A percentile compares a stretch with the other conserved stretches of the same genome.
These are phyloP conservation scores for Echinochloa phyllopogon DNA, from an alignment of 176 grass and related monocot genomes.

Conservation along the genomic window DNA sequence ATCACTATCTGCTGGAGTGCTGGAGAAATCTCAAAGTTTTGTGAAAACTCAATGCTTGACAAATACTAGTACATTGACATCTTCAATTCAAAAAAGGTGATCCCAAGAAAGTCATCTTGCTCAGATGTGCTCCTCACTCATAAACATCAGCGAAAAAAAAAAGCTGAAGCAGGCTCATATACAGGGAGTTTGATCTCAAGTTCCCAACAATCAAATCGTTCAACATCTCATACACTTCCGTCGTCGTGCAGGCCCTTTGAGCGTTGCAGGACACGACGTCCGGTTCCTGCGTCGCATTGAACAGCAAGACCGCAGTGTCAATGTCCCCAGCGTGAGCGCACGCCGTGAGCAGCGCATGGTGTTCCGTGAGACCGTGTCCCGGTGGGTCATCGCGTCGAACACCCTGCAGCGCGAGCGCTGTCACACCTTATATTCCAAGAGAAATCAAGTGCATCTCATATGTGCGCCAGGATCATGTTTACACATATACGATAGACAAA, in stretches of 20 bases:
- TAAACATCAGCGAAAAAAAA: constrained; percentile 45
- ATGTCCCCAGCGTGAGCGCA: constrained; percentile 44
- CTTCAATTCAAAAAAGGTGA: background rate
- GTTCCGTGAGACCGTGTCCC: constrained; percentile 77
- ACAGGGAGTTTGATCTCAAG: constrained; percentile 59
- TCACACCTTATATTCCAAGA: no score
- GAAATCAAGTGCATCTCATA: no score
- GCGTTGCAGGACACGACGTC: constrained; percentile 81
- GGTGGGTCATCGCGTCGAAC: constrained; percentile 59
- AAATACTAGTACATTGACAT: no score
- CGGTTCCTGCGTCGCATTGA: constrained; percentile 54
- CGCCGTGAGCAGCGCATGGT: constrained; percentile 64
- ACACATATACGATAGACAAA: no score
- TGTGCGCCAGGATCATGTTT: no score
- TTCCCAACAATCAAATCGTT: constrained; percentile 56
- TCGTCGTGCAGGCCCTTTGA: constrained; percentile 64
- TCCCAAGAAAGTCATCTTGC: constrained; percentile 35
- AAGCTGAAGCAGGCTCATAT: constrained; percentile 50
- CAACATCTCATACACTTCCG: constrained; percentile 70
- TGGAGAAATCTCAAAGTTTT: background rate
- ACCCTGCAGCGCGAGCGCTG: constrained; percentile 36
- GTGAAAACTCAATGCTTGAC: background rate
- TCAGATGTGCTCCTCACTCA: constrained; percentile 37
- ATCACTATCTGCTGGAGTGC: background rate
- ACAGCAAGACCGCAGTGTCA: constrained; percentile 23